Conservation (phyloP, 768 basidiomycete species). For the Astraeus odoratus region DNA sequence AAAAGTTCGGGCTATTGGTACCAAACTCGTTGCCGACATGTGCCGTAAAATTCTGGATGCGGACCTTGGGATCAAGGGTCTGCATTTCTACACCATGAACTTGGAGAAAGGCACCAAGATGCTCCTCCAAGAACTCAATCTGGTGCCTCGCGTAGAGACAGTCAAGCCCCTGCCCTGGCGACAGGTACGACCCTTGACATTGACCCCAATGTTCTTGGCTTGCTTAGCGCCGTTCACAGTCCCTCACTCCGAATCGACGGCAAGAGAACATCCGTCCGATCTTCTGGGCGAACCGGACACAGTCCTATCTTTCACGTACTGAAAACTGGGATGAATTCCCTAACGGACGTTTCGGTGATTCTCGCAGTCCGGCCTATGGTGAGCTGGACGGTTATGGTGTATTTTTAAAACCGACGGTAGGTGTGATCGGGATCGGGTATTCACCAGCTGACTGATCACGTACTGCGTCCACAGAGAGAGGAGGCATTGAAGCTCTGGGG, state of each 20-base stretch:
- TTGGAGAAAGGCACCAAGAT: constrained; percentile 92
- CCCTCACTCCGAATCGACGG: constrained; percentile 86
- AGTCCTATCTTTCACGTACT: constrained; percentile 92
- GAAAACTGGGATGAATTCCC: constrained; percentile 99
- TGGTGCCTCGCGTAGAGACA: constrained; percentile 83
- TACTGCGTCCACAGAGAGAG: constrained; percentile 51
- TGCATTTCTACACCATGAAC: constrained; percentile 98
- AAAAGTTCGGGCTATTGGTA: constrained; percentile 87
- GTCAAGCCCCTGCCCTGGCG: constrained; percentile 97
- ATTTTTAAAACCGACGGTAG: constrained; percentile 81
- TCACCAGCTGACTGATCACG: constrained; percentile 3
- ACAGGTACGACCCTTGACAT: constrained; percentile 51
- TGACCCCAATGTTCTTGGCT: constrained; percentile 5
- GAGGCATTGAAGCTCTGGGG: constrained; percentile 89
- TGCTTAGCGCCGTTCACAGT: constrained; percentile 36
- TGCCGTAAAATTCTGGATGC: constrained; percentile 79
- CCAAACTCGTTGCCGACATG: constrained; percentile 92
- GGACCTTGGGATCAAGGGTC: constrained; percentile 75
- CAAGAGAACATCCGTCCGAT: constrained; percentile 93
- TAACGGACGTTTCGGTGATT: constrained; percentile 97
- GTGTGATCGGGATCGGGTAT: constrained; percentile 15
- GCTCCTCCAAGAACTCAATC: constrained; percentile 85
- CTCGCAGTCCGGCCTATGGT: constrained; percentile 95
- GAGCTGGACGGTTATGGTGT: constrained; percentile 97
- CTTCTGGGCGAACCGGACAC: constrained; percentile 96